Percentiles rank a stretch among this genome's conserved stretches.
These are phyloP conservation scores for Hypocrella siamensis DNA, from an alignment of 2,329 filamentous ascomycete species.

Conservation along the genomic window DNA sequence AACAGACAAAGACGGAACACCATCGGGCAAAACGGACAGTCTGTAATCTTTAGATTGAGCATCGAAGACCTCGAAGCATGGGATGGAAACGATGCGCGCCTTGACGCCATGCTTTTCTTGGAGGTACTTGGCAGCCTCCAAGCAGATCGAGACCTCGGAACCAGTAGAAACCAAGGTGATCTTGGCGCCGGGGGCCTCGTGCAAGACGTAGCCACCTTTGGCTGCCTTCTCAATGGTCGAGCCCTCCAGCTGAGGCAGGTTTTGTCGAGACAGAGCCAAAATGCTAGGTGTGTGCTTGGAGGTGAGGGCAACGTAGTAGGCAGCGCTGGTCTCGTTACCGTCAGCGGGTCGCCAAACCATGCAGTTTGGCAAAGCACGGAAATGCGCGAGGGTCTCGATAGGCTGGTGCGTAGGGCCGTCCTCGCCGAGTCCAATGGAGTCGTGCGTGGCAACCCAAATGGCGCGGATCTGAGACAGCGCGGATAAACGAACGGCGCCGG, in stretches of 20 bases:
- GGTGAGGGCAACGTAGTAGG: slow-evolving; percentile 90
- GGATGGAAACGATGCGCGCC: slow-evolving; percentile 86
- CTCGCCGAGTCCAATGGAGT: slow-evolving; percentile 97
- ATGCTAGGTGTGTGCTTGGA: slow-evolving; percentile 84
- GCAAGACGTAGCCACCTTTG: slow-evolving; percentile 89
- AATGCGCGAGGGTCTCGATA: slow-evolving; percentile 94
- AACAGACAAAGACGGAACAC: slow-evolving; percentile 81
- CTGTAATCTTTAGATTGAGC: slow-evolving; percentile 87
- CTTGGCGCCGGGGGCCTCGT: slow-evolving; percentile 70
- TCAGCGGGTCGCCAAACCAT: slow-evolving; percentile 99
- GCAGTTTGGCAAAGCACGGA: slow-evolving; percentile 96
- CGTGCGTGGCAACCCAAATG: slow-evolving; percentile 95
- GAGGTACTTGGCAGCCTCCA: slow-evolving; percentile 85
- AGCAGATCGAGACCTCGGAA: slow-evolving; percentile 85
- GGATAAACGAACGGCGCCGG: slow-evolving; percentile 86
- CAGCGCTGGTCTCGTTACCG: slow-evolving; percentile 94
- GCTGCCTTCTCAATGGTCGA: slow-evolving; percentile 76
- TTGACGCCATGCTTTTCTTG: slow-evolving; percentile 76
- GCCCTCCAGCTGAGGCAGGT: slow-evolving; percentile 92
- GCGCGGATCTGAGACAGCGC: slow-evolving; percentile 78
- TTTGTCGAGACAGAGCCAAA: slow-evolving; percentile 90
- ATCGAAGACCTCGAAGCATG: slow-evolving; percentile 96
- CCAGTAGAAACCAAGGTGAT: slow-evolving; percentile 89
- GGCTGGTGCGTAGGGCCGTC: slow-evolving; percentile 98
- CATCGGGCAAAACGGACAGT: slow-evolving; percentile 82